These are phyloP conservation scores for Curvularia eragrostidis DNA, from an alignment of 2,329 filamentous ascomycete species.

Conservation along the genomic window DNA sequence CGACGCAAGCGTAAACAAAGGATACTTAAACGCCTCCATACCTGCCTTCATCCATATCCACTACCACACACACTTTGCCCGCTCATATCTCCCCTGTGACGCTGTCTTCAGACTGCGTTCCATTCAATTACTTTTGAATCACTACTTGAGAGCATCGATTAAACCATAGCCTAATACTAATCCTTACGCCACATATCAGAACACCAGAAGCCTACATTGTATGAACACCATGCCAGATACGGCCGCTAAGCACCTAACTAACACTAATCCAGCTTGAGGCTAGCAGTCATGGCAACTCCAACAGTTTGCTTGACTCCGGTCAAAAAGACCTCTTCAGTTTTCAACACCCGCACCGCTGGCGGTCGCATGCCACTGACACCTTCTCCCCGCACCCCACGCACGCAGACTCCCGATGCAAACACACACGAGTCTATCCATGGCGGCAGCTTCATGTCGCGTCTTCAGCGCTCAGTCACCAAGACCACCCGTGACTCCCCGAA, in stretches of 20 bases:
- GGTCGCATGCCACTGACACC: constrained; percentile 94
- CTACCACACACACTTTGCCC: constrained; percentile 24
- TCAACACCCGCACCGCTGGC: constrained; percentile 90
- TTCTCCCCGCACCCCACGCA: constrained; percentile 72
- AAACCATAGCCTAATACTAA: constrained; percentile 50
- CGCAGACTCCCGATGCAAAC: constrained; percentile 56
- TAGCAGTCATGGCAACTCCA: constrained; percentile 75
- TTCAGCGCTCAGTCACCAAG: constrained; percentile 73
- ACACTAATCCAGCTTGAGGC: constrained; percentile 29
- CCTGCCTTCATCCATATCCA: constrained; percentile 28
- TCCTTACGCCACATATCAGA: constrained; percentile 42
- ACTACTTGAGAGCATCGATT: constrained; percentile 51
- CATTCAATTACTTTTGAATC: constrained; percentile 42
- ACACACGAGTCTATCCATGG: constrained; percentile 72
- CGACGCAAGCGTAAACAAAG: constrained; percentile 47
- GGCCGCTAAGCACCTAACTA: constrained; percentile 23
- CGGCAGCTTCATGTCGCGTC: constrained; percentile 78
- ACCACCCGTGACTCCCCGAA: constrained; percentile 84
- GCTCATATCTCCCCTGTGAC: constrained; percentile 25
- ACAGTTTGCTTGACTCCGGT: constrained; percentile 81
- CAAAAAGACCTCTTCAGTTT: constrained; percentile 93
- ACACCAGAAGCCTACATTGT: constrained; percentile 39
- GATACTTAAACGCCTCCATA: constrained; percentile 42
- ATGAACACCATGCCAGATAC: constrained; percentile 20
- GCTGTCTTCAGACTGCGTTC: constrained; percentile 23